Base-by-base conservation (phyloP, 179 eudicot species). In the Camellia oleifera region DNA sequence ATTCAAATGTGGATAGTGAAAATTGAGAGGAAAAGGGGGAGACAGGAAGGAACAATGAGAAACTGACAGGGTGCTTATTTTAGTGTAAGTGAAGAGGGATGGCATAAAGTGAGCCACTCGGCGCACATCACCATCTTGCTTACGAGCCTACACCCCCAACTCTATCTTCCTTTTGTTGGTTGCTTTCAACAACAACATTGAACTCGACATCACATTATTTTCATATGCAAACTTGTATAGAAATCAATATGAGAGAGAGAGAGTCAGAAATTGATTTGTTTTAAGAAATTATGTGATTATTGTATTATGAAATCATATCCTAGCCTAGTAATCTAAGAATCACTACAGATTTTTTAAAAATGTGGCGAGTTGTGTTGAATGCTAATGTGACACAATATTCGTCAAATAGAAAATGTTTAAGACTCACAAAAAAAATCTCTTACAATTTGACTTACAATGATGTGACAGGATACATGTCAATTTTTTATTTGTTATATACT, bases 111-210 rank as follows among this genome's bases (percentile, higher is more conserved):
- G 60, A 72, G 44, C 60, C 75, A 72, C 60, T 72, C 42, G 58
- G 75, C 60, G 75, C 75, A 72, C 61, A 52, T 72, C 60, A 72
- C 60, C 75, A 72, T 72, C 75, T 72, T 72, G 60, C 75, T 72
- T 52, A 72, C 72, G 26, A 23, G 26, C 26, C 26, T 23, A 23
- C 26, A 23, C 26, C 26, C 26, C 26, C 26, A 23, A 23, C 26
- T 23, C 14, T 8, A 42, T 3, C 69, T 69, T 46, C 56, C 56
- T 17, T 46, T n/a, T 15, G n/a, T 42, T 14, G 48, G 40, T 68
- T 42, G 71, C 71, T 42, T 40, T 42, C 71, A 23, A 23, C 42
- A 67, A 45, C 14, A 32, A 13, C 71, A 13, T 67, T 17, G 50
- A 4, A 67, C 48, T 13, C 5, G 71, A 67, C 18, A 40, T 67